These are phyloP conservation scores for Crithidia acanthocephali DNA, from an alignment of 208 protist species.

Conservation along the genomic window DNA sequence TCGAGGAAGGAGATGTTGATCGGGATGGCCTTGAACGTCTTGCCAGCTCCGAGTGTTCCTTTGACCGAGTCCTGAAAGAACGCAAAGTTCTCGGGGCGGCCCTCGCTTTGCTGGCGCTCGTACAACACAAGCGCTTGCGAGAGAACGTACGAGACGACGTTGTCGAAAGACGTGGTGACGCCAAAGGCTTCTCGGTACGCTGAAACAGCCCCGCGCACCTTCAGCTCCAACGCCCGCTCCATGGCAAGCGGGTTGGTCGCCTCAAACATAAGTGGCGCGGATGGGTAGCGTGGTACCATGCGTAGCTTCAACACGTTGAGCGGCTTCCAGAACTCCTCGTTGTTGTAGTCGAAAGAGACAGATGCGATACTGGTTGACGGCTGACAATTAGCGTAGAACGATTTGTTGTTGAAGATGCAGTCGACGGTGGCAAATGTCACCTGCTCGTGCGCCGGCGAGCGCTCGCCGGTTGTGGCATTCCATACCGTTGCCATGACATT, in stretches of 20 bases:
- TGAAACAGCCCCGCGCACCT: slow-evolving; percentile 49
- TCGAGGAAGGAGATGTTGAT: slow-evolving; percentile 87
- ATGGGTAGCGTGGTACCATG: slow-evolving; percentile 78
- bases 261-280: slow-evolving; percentile 69
- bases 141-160: slow-evolving; percentile 78
- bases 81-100: slow-evolving; percentile 43
- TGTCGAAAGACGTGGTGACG: slow-evolving; percentile 75
- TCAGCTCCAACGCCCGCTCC: slow-evolving; percentile 63
- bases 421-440: slow-evolving; percentile 72
- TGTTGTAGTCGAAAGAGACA: slow-evolving; percentile 86
- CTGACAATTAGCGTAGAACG: slow-evolving; percentile 92
- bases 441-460: slow-evolving; percentile 42
- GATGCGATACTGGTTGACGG: slow-evolving; percentile 51
- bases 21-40: slow-evolving; percentile 92
- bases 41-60: slow-evolving; percentile 77
- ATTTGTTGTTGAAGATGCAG: slow-evolving; percentile 87
- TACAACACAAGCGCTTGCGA: slow-evolving; percentile 84
- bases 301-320: slow-evolving; percentile 91
- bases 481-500: slow-evolving; percentile 71
- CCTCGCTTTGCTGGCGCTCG: slow-evolving; percentile 69
- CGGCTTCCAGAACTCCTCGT: slow-evolving; percentile 91
- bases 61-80: slow-evolving; percentile 91
- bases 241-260: slow-evolving; percentile 26
- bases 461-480: slow-evolving; percentile 79
- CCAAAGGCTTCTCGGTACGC: slow-evolving; percentile 81